Evolutionary conservation across 768 basidiomycete genomes (phyloP), one percentile per base, ranked within the genome.

Genomic region (Auricularia cornea): DNA sequence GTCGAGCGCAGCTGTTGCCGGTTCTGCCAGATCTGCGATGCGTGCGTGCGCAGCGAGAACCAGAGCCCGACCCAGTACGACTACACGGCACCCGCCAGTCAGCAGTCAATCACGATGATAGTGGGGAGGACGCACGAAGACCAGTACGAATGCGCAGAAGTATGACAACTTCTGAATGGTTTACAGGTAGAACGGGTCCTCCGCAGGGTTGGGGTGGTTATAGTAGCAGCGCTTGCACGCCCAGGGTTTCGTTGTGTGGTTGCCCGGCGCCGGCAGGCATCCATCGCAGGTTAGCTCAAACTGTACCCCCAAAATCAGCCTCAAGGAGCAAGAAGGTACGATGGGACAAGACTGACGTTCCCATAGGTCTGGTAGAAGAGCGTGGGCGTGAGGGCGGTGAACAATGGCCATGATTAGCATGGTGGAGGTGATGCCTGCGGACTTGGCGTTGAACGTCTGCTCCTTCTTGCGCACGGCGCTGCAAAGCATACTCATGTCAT

Each of bases 361-460:
- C 97, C 97, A 73, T 96, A 99, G 11, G 89, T 94, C 74, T 98
- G 95, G 76, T 99, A 99, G 74, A 99, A 99, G 71, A 99, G 72
- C 0, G 97, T 98, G 2, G 97, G 97, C 0, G 94, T 86, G 63
- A 99, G 79, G 2, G 92, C 92, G 14, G 97, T 97, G 65, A n/a
- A 99, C 96, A 73, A 99, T 92, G 14, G 97, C 97, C 96, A 98
- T 98, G 76, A 99, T 98, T 73, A 99, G 75, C 92, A 99, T 96
- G 80, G 97, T 97, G 72, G 94, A 97, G 0, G 97, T 99, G 18
- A 99, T 96, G 38, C 97, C 92, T 4, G 97, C 97, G 70, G 91
- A 94, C 79, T 93, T 98, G n/a, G 97, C 97, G 70, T 99, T 99
- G 80, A 99, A 99, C 68, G 87, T 92, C 72, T 95, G 93, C 74